Conservation (phyloP, 2,329 filamentous ascomycete species). For the Ophiostoma fasciatum region DNA sequence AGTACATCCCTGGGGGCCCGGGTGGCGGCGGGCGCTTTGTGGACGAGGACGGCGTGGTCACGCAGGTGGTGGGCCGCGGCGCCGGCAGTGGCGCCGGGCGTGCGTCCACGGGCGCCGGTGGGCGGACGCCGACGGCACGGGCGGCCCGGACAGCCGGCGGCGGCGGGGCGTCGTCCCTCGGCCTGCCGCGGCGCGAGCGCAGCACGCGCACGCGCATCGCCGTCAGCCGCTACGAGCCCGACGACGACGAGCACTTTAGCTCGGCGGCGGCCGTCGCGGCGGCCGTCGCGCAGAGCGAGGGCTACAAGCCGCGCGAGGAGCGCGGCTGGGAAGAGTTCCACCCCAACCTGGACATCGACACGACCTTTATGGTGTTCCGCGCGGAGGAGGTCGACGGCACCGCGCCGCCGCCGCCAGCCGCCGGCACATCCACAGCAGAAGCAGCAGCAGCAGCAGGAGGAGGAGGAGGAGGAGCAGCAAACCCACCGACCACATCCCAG, state of each 20-base stretch:
- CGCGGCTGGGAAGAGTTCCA: conserved; percentile 97
- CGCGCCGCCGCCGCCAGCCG: no score
- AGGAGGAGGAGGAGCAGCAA: no score
- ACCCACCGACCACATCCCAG: no score
- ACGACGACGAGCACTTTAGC: conserved; percentile 48
- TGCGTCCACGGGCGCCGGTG: conserved; percentile 23
- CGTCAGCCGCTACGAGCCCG: conserved; percentile 33
- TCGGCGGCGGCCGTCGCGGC: conserved; percentile 83
- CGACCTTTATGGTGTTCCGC: conserved; percentile 60
- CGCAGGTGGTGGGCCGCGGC: conserved; percentile 18
- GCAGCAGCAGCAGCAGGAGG: no score
- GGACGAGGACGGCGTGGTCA: conserved; percentile 46
- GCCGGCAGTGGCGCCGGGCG: conserved; percentile 36
- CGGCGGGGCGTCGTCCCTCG: conserved; percentile 25
- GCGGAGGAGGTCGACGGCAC: conserved; percentile 77
- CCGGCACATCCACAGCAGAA: no score
- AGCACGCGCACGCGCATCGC: conserved; percentile 41
- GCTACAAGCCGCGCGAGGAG: conserved; percentile 94
- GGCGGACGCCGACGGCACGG: conserved; percentile 23
- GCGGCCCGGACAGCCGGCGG: conserved; percentile 25
- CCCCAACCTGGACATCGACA: conserved; percentile 82
- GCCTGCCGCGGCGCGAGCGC: conserved; percentile 40
- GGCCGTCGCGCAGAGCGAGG: conserved; percentile 78
- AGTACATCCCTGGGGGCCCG: conserved; percentile 75
- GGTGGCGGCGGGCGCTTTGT: conserved; percentile 76